Base-by-base conservation (phyloP, 108 stramenopile species). In the Nitzschia sp. region DNA sequence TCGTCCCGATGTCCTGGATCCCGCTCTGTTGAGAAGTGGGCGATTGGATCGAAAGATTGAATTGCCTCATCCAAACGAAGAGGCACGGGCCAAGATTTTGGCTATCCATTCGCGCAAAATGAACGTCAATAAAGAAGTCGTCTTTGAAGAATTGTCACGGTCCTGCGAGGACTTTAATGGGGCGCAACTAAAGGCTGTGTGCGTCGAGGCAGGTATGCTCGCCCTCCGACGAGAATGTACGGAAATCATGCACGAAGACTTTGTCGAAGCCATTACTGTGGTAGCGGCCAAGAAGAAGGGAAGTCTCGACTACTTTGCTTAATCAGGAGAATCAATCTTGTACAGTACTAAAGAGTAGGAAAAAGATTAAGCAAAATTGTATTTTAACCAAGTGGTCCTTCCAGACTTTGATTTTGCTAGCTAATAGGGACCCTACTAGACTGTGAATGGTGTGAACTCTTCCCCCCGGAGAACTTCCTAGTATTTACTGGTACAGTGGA, bases 281-380 rank as follows among this genome's bases (percentile, higher is more conserved):
- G 98, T 99, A n/a, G 87, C 96, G 17, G 98, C 98, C 53, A 98
- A 98, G 83, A 98, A 98, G 91, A 98, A 98, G 90, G 96, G 97
- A 46, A 83, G 80, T 62, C 77, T 98, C 71, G 94, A 98, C 78
- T 98, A 98, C 80, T 99, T 96, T 79, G 97, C 97, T 6, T 97
- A 90, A 70, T 52, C 36, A 25, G 21, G 15, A 26, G 1, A 60
- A 38, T 13, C 11, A n/a, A n/a, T n/a, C n/a, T n/a, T n/a, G n/a
- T n/a, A n/a, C n/a, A n/a, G n/a, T n/a, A n/a, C n/a, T n/a, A n/a
- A n/a, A n/a, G n/a, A n/a, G n/a, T n/a, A n/a, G n/a, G n/a, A n/a
- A n/a, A n/a, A n/a, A n/a, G n/a, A n/a, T n/a, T n/a, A n/a, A n/a
- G n/a, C n/a, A n/a, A n/a, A n/a, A n/a, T n/a, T n/a, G n/a, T n/a